Conservation (phyloP, 2,329 filamentous ascomycete genomes). For the Trichoderma asperellum region DNA sequence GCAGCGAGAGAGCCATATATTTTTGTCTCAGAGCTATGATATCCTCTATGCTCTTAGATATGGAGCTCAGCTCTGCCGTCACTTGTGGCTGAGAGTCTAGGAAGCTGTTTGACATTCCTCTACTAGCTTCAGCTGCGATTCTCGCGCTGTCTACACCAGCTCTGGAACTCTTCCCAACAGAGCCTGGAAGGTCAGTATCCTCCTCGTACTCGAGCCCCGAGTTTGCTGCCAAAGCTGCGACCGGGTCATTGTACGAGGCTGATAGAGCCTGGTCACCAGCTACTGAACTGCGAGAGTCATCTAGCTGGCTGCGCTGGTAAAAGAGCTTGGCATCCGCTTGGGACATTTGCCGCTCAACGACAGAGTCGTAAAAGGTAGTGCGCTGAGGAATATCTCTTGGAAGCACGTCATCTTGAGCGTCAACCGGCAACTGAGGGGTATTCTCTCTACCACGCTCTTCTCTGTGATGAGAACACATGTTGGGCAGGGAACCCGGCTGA, state of each 20-base stretch:
- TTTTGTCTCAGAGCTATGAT: slow-evolving; percentile 7
- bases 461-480: slow-evolving; percentile 12
- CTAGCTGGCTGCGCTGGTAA: slow-evolving; percentile 20
- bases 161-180: not conserved
- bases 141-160: not conserved
- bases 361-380: slow-evolving; percentile 21
- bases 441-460: slow-evolving; percentile 16
- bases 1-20: slow-evolving; percentile 5
- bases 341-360: slow-evolving; percentile 24
- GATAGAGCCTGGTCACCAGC: not conserved
- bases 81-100: slow-evolving; percentile 21
- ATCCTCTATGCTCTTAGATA: slow-evolving; percentile 20
- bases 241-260: slow-evolving; percentile 12
- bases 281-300: not conserved
- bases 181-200: not conserved
- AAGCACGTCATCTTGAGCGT: slow-evolving; percentile 14
- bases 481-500: not conserved
- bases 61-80: slow-evolving; percentile 19
- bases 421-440: not conserved
- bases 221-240: not conserved
- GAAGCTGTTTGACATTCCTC: slow-evolving; percentile 21
- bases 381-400: slow-evolving; percentile 23
- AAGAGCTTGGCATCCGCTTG: slow-evolving; percentile 23
- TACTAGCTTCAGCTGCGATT: slow-evolving; percentile 6
- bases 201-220: slow-evolving; percentile 5